Evolutionary conservation across 1,284 basidiomycete genomes (phyloP), one percentile per base, ranked within the genome.

Genomic region (Trichosporon faecale): DNA sequence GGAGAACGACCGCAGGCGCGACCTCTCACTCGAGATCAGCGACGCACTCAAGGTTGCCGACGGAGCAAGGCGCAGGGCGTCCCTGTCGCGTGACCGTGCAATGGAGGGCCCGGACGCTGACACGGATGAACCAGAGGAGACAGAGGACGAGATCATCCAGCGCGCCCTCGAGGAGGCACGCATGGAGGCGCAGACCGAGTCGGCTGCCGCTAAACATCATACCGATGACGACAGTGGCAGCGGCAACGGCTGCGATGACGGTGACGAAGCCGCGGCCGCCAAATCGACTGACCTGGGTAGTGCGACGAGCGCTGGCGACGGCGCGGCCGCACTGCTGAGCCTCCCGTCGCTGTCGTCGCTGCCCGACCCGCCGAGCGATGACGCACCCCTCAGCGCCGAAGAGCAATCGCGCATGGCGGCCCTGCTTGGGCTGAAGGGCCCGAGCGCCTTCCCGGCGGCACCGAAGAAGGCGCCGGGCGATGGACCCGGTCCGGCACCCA

Each of bases 131-230:
- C 49, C 49, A 25, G 66, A 65, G 64, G 77, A 78, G 67, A 76
- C 74, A 5, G 79, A 78, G 63, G 75, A 77, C 40, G 74, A 77
- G 65, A 78, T 80, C 63, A 25, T 80, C 3, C 70, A 66, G 61
- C 68, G 73, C 7, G 79, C 79, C 23, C 65, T 79, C n/a, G 78
- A 68, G 9, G 77, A 78, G 67, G 79, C 79, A 18, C 55, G 66
- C 14, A 60, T 78, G 14, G 76, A 76, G 57, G 27, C 64, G 40
- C 29, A 61, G 14, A n/a, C 57, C 18, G 29, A n/a, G 57, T 11
- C 27, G 57, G 57, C 29, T 52, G 49, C 49, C n/a, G 49, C 49
- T 52, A 52, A 52, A 11, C 21, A 18, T 6, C n/a, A 11, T 25
- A 14, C 12, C 16, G 18, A 12, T 52, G 49, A 52, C 27, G 57